Evolutionary conservation across 352 stramenopile species (phyloP), one percentile per base, ranked within the genome.

Genomic region (Phytophthora uliginosa): DNA sequence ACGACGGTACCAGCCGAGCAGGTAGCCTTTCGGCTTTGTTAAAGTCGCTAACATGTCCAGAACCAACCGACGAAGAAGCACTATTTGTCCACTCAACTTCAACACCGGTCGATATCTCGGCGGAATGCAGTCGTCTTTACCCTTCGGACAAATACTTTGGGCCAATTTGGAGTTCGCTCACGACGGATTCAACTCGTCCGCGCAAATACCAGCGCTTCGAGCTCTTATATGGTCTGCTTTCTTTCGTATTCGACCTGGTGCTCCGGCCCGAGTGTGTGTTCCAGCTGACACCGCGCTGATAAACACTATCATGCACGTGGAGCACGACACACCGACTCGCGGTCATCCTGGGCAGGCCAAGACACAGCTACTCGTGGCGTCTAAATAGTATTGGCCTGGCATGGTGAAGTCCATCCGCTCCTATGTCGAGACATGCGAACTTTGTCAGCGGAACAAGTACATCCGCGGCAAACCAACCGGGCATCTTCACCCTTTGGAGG

Each of bases 391-490:
- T 33, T 64, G 53, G 45, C 47, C 28, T 50, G 42, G 18, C 5
- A 64, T 59, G 40, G 38, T 42, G 9, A 52, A 70, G 15, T 40
- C 28, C 0, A 20, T 70, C 13, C 45, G 48, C 10, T n/a, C 10
- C 5, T 69, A 74, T 34, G 26, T 66, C 5, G 33, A 34, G 7
- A 55, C 24, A 3, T 74, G 67, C 20, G 34, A 74, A 18, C 13
- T 74, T 15, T 74, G 53, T 12, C 45, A 66, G 36, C 59, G 59
- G 2, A 63, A 55, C 24, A 70, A 61, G 9, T 53, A 56, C 12
- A 22, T 56, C 0, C 60, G 47, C 1, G 34, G 26, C 4, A 70
- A 74, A 31, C 26, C 34, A 3, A 40, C 13, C 8, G 67, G 24
- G 7, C 53, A 59, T 4, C 33, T 65, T 5, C 54, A 70, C 13